These are phyloP conservation scores for Trypanosomatidae sp. DNA, from an alignment of 208 protist genomes.

Conservation along the genomic window DNA sequence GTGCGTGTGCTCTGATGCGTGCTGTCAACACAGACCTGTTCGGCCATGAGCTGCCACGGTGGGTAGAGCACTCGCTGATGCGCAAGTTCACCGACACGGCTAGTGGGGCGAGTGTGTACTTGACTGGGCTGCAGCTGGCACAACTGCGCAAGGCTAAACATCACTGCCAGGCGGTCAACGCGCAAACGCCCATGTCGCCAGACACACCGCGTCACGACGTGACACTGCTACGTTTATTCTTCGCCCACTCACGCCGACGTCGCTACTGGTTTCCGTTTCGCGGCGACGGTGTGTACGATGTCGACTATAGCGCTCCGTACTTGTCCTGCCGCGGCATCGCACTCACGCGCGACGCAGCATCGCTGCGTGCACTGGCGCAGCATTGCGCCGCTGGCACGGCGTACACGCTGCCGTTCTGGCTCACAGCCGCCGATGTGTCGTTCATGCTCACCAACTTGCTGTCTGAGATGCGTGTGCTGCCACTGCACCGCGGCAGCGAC, in stretches of 20 bases:
- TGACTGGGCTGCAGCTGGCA: neutral
- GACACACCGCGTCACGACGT: no score
- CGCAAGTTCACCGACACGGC: neutral
- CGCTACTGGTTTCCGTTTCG: constrained; percentile 2
- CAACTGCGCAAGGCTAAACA: neutral
- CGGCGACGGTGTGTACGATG: constrained; percentile 14
- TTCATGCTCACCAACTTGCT: no score
- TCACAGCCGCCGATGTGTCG: constrained; percentile 12
- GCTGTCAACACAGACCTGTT: no score
- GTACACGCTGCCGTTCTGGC: constrained; percentile 44
- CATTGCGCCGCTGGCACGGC: neutral
- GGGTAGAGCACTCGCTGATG: neutral
- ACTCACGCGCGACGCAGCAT: constrained; percentile 7
- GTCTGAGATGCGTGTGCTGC: no score
- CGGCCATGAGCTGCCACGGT: neutral
- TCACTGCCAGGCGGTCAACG: no score
- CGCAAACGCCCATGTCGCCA: no score
- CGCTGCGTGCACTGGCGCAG: constrained; percentile 2
- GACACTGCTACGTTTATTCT: no score
- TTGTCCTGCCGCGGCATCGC: constrained; percentile 19
- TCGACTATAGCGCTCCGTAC: constrained; percentile 14
- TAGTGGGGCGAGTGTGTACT: neutral
- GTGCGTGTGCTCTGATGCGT: no score
- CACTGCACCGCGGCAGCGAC: no score
- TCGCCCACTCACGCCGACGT: constrained; percentile 9